Conservation (phyloP, 129 eudicot species). For the Artemisia annua region DNA sequence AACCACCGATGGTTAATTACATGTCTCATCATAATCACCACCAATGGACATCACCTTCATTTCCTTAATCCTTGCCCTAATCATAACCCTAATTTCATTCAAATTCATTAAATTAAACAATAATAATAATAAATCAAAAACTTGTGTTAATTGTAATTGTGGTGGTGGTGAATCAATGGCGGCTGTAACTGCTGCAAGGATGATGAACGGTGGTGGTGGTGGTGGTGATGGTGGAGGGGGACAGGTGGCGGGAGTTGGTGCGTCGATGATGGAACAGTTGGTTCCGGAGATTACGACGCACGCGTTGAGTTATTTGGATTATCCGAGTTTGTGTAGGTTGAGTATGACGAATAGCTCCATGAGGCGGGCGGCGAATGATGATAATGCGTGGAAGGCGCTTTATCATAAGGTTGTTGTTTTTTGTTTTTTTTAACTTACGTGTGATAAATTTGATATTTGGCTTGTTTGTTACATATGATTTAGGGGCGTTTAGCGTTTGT, state of each 20-base stretch:
- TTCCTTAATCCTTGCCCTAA: conserved; percentile 45
- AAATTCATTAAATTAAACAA: conserved; percentile 35
- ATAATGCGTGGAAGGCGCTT: conserved; percentile 96
- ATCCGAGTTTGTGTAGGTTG: conserved; percentile 81
- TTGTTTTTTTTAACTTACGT: background rate
- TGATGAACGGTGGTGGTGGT: conserved; percentile 46
- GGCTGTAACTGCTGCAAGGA: conserved; percentile 38
- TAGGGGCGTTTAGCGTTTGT: too few species aligned
- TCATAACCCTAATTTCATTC: conserved; percentile 41
- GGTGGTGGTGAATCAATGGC: conserved; percentile 40
- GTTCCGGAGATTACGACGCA: conserved; percentile 97
- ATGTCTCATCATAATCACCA: conserved; percentile 39
- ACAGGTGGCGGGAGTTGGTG: conserved; percentile 50
- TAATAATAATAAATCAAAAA: background rate
- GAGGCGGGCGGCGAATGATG: conserved; percentile 97
- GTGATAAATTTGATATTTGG: background rate
- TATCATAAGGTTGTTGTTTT: conserved; percentile 70
- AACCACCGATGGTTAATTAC: conserved; percentile 16
- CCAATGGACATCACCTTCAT: conserved; percentile 56
- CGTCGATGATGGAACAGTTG: conserved; percentile 98
- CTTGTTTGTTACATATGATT: background rate
- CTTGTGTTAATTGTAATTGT: conserved; percentile 27
- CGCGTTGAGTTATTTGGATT: conserved; percentile 92
- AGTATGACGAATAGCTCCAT: conserved; percentile 89
- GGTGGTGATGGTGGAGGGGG: conserved; percentile 20